phyloP scores from a whole-genome alignment of 768 basidiomycete genomes.

The Lactifluus piperatus region DNA sequence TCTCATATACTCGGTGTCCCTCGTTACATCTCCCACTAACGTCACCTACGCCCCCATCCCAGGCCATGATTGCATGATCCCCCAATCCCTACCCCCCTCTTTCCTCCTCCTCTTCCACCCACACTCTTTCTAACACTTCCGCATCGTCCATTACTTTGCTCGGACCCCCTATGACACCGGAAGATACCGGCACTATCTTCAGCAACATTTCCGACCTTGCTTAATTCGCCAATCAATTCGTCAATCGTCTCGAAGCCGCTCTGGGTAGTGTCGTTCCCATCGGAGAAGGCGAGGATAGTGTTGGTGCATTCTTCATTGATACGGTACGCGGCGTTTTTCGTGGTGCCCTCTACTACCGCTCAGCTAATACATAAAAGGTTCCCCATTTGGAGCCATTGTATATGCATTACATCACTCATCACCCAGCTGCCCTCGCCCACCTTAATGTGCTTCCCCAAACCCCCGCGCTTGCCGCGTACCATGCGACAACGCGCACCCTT shows the following conservation, averaged over 20 bases:
- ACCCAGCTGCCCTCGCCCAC: conserved; percentile 65
- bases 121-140: conserved; percentile 44
- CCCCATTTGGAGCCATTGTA: conserved; percentile 62
- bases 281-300: conserved; percentile 59
- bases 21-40: too few relatives aligned
- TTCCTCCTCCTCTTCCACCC: conserved; percentile 39
- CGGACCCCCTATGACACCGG: conserved; percentile 56
- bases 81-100: conserved; percentile 31
- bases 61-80: too few relatives aligned
- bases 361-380: conserved; percentile 35
- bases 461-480: conserved; percentile 55
- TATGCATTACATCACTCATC: conserved; percentile 73
- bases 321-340: conserved; percentile 38
- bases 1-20: too few relatives aligned
- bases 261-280: conserved; percentile 54
- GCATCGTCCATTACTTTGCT: conserved; percentile 32
- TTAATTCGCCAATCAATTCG: conserved; percentile 56
- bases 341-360: not conserved
- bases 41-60: too few relatives aligned
- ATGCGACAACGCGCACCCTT: conserved; percentile 53
- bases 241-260: conserved; percentile 55
- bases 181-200: conserved; percentile 75
- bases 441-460: conserved; percentile 44
- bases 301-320: conserved; percentile 63
- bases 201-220: conserved; percentile 71